phyloP scores from a whole-genome alignment of 768 basidiomycete species.

The Astraeus odoratus region DNA sequence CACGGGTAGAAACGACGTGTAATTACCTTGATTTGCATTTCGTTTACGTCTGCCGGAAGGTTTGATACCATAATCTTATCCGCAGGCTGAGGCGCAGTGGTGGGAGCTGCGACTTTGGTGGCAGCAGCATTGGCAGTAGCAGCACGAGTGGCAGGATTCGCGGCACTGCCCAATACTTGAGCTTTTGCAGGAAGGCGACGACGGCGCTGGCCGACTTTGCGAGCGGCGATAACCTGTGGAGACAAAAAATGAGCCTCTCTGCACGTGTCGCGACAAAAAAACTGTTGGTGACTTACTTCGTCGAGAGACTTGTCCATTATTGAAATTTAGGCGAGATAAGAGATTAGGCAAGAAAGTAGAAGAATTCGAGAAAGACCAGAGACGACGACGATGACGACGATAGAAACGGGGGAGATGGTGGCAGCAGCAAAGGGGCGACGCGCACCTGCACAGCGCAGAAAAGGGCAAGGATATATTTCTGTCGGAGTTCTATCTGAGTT shows the following conservation, averaged over 20 bases:
- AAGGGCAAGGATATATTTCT: slow-evolving; percentile 11
- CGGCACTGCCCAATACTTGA: slow-evolving; percentile 53
- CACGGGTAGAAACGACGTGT: neutral
- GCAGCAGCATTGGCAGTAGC: slow-evolving; percentile 40
- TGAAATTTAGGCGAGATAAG: slow-evolving; percentile 2
- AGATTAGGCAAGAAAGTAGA: neutral
- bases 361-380: neutral
- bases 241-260: slow-evolving; percentile 15
- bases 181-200: slow-evolving; percentile 44
- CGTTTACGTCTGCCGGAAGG: slow-evolving; percentile 89
- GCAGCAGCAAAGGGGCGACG: slow-evolving; percentile 25
- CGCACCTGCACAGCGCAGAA: slow-evolving; percentile 5
- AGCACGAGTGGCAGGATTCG: slow-evolving; percentile 45
- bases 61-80: slow-evolving; percentile 97
- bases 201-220: slow-evolving; percentile 39
- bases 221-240: slow-evolving; percentile 58
- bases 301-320: slow-evolving; percentile 82
- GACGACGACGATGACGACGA: slow-evolving; percentile 1
- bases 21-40: slow-evolving; percentile 85
- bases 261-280: slow-evolving; percentile 11
- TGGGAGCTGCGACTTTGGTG: slow-evolving; percentile 33
- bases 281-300: slow-evolving; percentile 46
- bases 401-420: slow-evolving; percentile 9
- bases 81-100: slow-evolving; percentile 35
- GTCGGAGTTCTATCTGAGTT: slow-evolving; percentile 22